Conservation (phyloP, 2,329 filamentous ascomycete genomes). For the Fusarium citri region DNA sequence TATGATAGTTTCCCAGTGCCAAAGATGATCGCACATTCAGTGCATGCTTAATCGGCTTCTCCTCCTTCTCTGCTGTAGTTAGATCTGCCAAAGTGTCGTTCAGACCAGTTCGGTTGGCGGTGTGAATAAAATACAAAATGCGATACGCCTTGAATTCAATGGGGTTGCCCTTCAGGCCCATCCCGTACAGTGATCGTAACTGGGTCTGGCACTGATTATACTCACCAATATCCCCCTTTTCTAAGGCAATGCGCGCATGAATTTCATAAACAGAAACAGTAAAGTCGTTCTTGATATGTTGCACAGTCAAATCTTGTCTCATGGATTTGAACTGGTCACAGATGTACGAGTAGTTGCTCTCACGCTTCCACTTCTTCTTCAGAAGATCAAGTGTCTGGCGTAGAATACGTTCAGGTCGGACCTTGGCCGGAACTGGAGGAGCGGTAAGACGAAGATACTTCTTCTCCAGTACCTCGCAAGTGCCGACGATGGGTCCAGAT, state of each 20-base stretch:
- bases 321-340: constrained; percentile 99
- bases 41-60: constrained; percentile 87
- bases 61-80: constrained; percentile 95
- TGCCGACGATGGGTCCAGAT: constrained; percentile 83
- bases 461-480: constrained; percentile 88
- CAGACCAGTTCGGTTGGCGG: constrained; percentile 96
- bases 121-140: constrained; percentile 99
- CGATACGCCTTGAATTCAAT: constrained; percentile 99
- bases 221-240: constrained; percentile 99
- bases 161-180: constrained; percentile 87
- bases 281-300: constrained; percentile 96
- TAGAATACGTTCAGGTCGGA: constrained; percentile 84
- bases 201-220: constrained; percentile 99
- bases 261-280: constrained; percentile 97
- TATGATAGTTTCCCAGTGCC: constrained; percentile 95
- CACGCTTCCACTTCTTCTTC: constrained; percentile 93
- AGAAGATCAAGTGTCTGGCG: constrained; percentile 87
- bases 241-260: constrained; percentile 95
- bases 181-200: constrained; percentile 88
- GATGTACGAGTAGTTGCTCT: constrained; percentile 96
- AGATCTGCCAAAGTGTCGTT: constrained; percentile 99
- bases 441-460: constrained; percentile 93
- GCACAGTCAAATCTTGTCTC: constrained; percentile 96
- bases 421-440: constrained; percentile 86
- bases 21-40: constrained; percentile 90